Percentiles rank a stretch among this genome's conserved stretches.
phyloP scores from a whole-genome alignment of 768 basidiomycete species.

The Hemileccinum rubropunctum region DNA sequence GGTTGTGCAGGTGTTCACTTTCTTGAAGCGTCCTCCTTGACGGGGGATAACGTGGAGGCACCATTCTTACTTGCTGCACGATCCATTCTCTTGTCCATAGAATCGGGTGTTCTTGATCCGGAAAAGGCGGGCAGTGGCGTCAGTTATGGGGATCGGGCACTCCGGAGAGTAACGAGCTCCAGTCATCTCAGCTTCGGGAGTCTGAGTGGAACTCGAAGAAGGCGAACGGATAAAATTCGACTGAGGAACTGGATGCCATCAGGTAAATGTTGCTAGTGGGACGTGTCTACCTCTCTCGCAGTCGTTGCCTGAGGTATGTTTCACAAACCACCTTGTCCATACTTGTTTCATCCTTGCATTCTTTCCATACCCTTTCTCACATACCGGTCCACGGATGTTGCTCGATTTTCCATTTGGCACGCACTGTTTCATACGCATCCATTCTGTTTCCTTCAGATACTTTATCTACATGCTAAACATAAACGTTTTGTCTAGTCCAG shows the following conservation, averaged over 20 bases:
- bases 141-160: slow-evolving; percentile 91
- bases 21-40: slow-evolving; percentile 88
- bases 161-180: slow-evolving; percentile 89
- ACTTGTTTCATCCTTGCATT: slow-evolving; percentile 10
- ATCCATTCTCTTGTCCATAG: slow-evolving; percentile 85
- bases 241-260: slow-evolving; percentile 58
- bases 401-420: slow-evolving; percentile 6
- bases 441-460: slow-evolving; percentile 8
- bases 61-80: slow-evolving; percentile 88
- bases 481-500: slow-evolving; percentile 14
- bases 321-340: background rate
- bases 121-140: slow-evolving; percentile 95
- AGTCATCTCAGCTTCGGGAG: slow-evolving; percentile 86
- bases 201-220: slow-evolving; percentile 63
- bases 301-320: slow-evolving; percentile 15
- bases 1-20: slow-evolving; percentile 78
- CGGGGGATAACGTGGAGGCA: slow-evolving; percentile 91
- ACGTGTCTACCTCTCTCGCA: background rate
- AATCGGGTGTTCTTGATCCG: slow-evolving; percentile 87
- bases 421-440: slow-evolving; percentile 12
- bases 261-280: slow-evolving; percentile 63
- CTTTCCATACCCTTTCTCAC: slow-evolving; percentile 25
- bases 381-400: slow-evolving; percentile 16
- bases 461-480: slow-evolving; percentile 17
- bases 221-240: slow-evolving; percentile 56